Evolutionary conservation across 352 stramenopile genomes (phyloP).

Genomic region (Globisporangium camurandrum): DNA sequence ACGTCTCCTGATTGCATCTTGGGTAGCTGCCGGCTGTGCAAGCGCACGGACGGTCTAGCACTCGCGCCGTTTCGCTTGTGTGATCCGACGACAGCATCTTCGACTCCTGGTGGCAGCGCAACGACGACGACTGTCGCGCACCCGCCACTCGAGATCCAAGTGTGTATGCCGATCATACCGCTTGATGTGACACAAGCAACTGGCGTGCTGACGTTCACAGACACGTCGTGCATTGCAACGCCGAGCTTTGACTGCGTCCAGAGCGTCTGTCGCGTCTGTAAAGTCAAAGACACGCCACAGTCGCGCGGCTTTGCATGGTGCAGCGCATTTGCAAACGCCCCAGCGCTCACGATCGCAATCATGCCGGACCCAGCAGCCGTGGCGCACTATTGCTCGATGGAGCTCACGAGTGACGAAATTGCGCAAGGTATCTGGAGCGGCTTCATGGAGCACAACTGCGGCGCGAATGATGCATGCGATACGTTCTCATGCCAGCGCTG

Average conservation of each 20-base stretch:
- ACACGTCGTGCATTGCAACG: slow-evolving; percentile 2
- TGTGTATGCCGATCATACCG: neutral
- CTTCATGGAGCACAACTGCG: no score
- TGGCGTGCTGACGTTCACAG: slow-evolving; percentile 5
- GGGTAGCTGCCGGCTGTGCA: neutral
- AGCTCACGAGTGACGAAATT: no score
- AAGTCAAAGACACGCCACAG: slow-evolving; percentile 3
- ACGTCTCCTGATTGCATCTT: neutral
- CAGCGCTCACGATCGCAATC: neutral
- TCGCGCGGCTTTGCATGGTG: slow-evolving; percentile 1
- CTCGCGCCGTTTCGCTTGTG: slow-evolving; percentile 2
- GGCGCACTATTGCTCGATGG: no score
- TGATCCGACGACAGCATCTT: no score
- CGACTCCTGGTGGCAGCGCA: no score
- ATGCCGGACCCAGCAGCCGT: neutral
- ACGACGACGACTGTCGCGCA: no score
- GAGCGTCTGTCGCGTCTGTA: slow-evolving; percentile 1
- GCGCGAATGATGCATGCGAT: no score
- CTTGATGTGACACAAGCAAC: neutral
- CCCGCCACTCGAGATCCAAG: neutral
- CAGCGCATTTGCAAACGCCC: neutral
- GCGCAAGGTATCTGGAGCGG: no score
- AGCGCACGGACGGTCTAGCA: neutral
- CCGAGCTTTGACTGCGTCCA: slow-evolving; percentile 5
- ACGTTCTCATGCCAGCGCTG: no score